A percentile compares a stretch with the other conserved stretches of the same genome.
phyloP scores from a whole-genome alignment of 306 rosid genomes.

The Clitoria ternatea region DNA sequence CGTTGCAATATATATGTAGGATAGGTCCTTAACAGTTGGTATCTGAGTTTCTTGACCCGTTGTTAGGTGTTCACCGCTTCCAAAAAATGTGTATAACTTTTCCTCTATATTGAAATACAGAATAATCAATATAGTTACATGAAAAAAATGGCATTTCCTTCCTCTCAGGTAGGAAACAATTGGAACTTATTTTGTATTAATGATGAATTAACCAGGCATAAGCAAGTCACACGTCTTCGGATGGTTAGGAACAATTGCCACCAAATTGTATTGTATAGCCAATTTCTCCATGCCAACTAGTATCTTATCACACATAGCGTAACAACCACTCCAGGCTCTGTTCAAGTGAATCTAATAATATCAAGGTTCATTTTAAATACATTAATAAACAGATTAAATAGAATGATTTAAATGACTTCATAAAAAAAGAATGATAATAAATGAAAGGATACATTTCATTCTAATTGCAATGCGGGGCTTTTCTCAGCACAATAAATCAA shows the following conservation, averaged over 20 bases:
- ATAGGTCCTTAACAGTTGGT: not conserved
- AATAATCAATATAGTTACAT: slow-evolving; percentile 31
- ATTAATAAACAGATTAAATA: no score
- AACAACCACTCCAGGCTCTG: slow-evolving; percentile 89
- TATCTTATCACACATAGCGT: slow-evolving; percentile 48
- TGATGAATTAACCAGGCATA: slow-evolving; percentile 21
- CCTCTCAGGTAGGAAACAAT: slow-evolving; percentile 13
- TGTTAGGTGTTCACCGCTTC: slow-evolving; percentile 4
- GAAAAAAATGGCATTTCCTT: slow-evolving; percentile 17
- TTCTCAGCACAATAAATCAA: not conserved
- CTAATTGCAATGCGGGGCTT: not conserved
- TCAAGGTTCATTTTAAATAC: slow-evolving; percentile 25
- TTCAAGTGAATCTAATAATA: slow-evolving; percentile 24
- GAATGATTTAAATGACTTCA: no score
- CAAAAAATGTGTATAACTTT: not conserved
- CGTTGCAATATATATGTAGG: slow-evolving; percentile 2
- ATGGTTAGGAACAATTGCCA: slow-evolving; percentile 18
- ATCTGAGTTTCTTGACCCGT: not conserved
- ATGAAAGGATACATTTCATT: not conserved
- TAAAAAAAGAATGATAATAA: not conserved
- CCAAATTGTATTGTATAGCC: slow-evolving; percentile 17
- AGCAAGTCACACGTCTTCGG: slow-evolving; percentile 23
- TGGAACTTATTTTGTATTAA: slow-evolving; percentile 11
- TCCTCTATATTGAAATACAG: not conserved
- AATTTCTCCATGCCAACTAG: slow-evolving; percentile 20